phyloP scores from a whole-genome alignment of 2,329 filamentous ascomycete genomes.

The Apiospora aurea region DNA sequence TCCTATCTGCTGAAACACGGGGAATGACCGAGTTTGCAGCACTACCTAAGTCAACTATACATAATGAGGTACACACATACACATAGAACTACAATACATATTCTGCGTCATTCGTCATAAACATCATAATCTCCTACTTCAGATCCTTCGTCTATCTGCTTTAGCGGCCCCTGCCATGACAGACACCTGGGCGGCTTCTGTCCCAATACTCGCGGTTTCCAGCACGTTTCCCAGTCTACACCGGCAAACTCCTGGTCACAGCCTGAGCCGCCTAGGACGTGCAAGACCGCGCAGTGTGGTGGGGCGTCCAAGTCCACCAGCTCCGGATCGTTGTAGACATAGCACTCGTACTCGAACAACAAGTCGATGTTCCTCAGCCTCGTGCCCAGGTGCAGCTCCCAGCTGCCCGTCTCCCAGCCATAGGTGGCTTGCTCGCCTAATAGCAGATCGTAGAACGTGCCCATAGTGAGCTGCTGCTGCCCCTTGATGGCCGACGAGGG shows the following conservation, averaged over 20 bases:
- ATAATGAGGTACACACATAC: not conserved
- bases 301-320: constrained; percentile 31
- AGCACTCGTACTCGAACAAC: constrained; percentile 33
- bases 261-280: constrained; percentile 31
- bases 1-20: constrained; percentile 28
- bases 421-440: constrained; percentile 32
- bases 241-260: not conserved
- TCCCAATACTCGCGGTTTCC: not conserved
- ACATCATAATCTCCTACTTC: not conserved
- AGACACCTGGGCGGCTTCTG: constrained; percentile 15
- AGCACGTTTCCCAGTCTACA: constrained; percentile 4
- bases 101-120: not conserved
- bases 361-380: constrained; percentile 33
- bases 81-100: not conserved
- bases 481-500: constrained; percentile 4
- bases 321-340: constrained; percentile 32
- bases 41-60: not conserved
- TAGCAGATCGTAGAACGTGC: constrained; percentile 34
- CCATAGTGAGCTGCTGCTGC: constrained; percentile 32
- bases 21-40: constrained; percentile 6
- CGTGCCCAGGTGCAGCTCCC: constrained; percentile 34
- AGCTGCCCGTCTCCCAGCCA: constrained; percentile 32
- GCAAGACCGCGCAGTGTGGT: constrained; percentile 33
- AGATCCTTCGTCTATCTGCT: not conserved
- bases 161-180: constrained; percentile 15